A percentile compares a stretch with the other conserved stretches of the same genome.
These are phyloP conservation scores for Pythium rishiriense DNA, from an alignment of 352 stramenopile genomes.

Conservation along the genomic window DNA sequence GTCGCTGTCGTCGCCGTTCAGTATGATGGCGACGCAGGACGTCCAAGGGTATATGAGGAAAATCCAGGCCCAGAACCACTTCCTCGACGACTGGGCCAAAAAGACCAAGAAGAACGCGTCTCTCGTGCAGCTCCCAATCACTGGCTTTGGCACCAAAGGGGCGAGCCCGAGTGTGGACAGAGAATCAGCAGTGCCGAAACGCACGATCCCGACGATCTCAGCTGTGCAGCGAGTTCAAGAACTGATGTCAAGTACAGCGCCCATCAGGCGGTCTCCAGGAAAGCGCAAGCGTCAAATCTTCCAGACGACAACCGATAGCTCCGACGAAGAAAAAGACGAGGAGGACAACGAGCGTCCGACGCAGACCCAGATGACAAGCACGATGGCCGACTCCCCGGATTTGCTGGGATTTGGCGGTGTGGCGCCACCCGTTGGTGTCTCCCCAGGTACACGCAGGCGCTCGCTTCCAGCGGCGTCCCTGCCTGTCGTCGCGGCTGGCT, in stretches of 20 bases:
- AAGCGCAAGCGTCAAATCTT: slow-evolving; percentile 31
- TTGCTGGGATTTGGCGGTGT: slow-evolving; percentile 23
- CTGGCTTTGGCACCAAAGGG: slow-evolving; percentile 2
- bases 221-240: slow-evolving; percentile 21
- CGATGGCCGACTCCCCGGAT: slow-evolving; percentile 20
- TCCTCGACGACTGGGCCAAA: slow-evolving; percentile 25
- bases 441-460: not conserved
- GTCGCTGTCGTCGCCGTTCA: slow-evolving; percentile 27
- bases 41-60: slow-evolving; percentile 27
- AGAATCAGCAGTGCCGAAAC: not conserved
- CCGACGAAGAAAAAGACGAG: slow-evolving; percentile 18
- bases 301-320: not conserved
- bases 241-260: not conserved
- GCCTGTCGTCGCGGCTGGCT: slow-evolving; percentile 5
- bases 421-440: slow-evolving; percentile 5
- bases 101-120: slow-evolving; percentile 15
- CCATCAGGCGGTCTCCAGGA: slow-evolving; percentile 1
- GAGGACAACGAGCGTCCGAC: slow-evolving; percentile 1
- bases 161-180: not conserved
- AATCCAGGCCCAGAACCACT: slow-evolving; percentile 26
- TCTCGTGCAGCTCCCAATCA: slow-evolving; percentile 6
- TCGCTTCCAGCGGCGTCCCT: not conserved
- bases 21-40: slow-evolving; percentile 29
- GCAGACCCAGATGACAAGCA: slow-evolving; percentile 18
- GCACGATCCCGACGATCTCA: slow-evolving; percentile 15